A percentile compares a stretch with the other conserved stretches of the same genome.
Evolutionary conservation across 352 stramenopile species (phyloP).

Genomic region (Elongisporangium undulatum): DNA sequence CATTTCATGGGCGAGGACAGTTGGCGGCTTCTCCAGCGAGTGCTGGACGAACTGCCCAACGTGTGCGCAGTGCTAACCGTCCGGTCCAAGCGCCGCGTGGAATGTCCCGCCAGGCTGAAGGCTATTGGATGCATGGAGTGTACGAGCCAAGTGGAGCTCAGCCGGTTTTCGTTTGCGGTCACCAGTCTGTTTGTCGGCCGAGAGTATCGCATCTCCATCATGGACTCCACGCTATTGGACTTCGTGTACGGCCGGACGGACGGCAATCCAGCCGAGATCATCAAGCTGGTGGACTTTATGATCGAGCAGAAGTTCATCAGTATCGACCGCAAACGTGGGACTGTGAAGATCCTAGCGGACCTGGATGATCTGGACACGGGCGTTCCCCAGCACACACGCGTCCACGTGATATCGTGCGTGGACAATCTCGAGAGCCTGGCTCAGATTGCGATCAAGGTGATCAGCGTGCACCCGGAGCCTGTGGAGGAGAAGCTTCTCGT

Average conservation of each 20-base stretch:
- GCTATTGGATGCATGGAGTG: not conserved
- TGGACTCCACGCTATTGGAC: conserved; percentile 69
- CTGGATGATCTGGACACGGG: conserved; percentile 73
- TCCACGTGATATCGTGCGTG: conserved; percentile 64
- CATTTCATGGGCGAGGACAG: conserved; percentile 72
- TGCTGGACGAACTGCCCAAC: conserved; percentile 52
- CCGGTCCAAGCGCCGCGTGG: conserved; percentile 32
- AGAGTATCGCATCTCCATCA: conserved; percentile 73
- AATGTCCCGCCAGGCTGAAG: conserved; percentile 14
- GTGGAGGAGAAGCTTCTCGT: conserved; percentile 53
- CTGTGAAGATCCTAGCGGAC: conserved; percentile 60
- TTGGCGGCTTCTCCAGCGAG: conserved; percentile 49
- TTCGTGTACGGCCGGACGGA: conserved; percentile 67
- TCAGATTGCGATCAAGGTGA: conserved; percentile 60
- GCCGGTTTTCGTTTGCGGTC: conserved; percentile 55
- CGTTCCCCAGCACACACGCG: conserved; percentile 64
- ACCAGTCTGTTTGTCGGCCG: conserved; percentile 72
- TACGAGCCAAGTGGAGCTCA: conserved; percentile 23
- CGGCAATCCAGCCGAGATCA: conserved; percentile 57
- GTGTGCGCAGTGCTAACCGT: conserved; percentile 52
- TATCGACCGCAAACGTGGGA: conserved; percentile 39
- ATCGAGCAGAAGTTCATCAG: conserved; percentile 55
- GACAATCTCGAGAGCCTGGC: conserved; percentile 44
- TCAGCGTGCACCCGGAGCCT: conserved; percentile 62
- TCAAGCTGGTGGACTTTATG: conserved; percentile 71